These are phyloP conservation scores for Wickerhamomyces ciferrii DNA, from an alignment of 805 yeast genomes.

Conservation along the genomic window DNA sequence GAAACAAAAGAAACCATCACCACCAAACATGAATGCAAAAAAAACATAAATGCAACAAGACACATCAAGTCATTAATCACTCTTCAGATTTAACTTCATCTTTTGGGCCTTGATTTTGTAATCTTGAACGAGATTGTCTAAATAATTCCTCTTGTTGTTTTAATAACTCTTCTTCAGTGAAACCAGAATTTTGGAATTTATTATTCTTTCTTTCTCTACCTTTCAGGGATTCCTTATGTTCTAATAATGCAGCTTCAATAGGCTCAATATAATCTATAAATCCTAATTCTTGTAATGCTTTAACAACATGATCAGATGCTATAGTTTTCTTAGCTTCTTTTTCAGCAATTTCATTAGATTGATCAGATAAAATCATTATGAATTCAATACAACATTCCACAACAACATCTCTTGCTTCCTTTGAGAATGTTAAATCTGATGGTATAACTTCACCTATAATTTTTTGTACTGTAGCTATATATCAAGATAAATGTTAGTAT, in stretches of 20 bases:
- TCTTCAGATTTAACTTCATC: slow-evolving; percentile 1
- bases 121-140: slow-evolving; percentile 65
- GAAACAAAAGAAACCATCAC: no score
- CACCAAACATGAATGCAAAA: no score
- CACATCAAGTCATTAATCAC: background rate
- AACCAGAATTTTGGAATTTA: slow-evolving; percentile 89
- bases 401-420: slow-evolving; percentile 91
- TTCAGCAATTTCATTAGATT: slow-evolving; percentile 93
- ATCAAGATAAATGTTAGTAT: slow-evolving; percentile 14
- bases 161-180: slow-evolving; percentile 87
- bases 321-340: slow-evolving; percentile 94
- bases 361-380: slow-evolving; percentile 89
- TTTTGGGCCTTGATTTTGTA: slow-evolving; percentile 31
- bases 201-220: slow-evolving; percentile 88
- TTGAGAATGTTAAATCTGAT: slow-evolving; percentile 78
- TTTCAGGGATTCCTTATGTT: slow-evolving; percentile 84
- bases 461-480: slow-evolving; percentile 90
- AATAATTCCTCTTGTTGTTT: slow-evolving; percentile 91
- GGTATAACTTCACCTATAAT: slow-evolving; percentile 88
- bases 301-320: slow-evolving; percentile 92
- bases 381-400: slow-evolving; percentile 96
- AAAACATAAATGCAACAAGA: background rate
- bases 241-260: slow-evolving; percentile 71
- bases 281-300: slow-evolving; percentile 83
- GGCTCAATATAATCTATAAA: slow-evolving; percentile 81